Base-by-base conservation (phyloP, 2,329 filamentous ascomycete species). In the Cladosporium velox region DNA sequence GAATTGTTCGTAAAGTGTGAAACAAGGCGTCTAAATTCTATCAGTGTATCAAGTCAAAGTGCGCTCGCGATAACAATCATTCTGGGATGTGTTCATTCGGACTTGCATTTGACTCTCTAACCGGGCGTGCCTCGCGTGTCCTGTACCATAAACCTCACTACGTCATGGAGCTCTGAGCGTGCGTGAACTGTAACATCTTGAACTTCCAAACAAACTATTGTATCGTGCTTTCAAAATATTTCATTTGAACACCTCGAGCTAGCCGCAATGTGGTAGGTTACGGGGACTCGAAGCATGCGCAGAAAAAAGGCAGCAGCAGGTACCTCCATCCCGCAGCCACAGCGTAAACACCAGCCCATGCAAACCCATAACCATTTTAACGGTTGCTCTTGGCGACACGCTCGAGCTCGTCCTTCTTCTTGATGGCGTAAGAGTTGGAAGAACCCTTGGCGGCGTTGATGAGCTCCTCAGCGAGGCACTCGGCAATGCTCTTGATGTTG, bases 401-500 rank as follows among this genome's bases (percentile, higher is more conserved):
- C 91, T 99, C 95, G 87, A 99, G 86, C 91, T 99, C 96, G 85
- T 99, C 95, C 94, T 99, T 99, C 93, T 99, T 99, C 93, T 99
- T 99, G 90, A 99, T 99, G 80, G 96, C 95, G 84, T 98, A 99
- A 76, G 93, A 97, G 93, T 99, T 99, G 87, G 91, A 96, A 90
- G 91, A 96, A 81, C 95, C 95, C 92, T 99, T 99, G 84, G 96
- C 96, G 82, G 96, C 96, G 89, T 99, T 99, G 91, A 99, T 98
- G 83, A 99, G 89, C 90, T 99, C 95, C 87, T 99, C 96, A 81
- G 95, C 95, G 79, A 99, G 87, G 88, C 95, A 98, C 89, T 99
- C 95, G 79, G 96, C 93, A 82, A 99, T 96, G 81, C 91, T 93
- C 93, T 99, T 99, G 89, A 99, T 91, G 89, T 99, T 99, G 85